Conservation (phyloP, 2,329 filamentous ascomycete genomes). For the Aspergillus pseudonomiae region DNA sequence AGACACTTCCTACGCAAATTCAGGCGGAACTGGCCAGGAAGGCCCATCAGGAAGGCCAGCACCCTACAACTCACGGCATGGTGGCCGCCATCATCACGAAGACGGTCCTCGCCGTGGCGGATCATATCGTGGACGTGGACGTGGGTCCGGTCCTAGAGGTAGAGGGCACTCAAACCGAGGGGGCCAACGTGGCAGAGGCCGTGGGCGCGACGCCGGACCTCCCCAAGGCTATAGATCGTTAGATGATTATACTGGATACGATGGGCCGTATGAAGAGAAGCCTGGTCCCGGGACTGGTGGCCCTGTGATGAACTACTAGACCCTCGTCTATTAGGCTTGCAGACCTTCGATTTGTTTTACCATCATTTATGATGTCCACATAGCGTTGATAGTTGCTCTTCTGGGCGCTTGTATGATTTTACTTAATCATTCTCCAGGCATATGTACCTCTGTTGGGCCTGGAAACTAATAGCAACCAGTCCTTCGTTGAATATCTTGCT, state of each 20-base stretch:
- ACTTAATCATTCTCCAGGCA: not conserved
- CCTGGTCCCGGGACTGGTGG: conserved; percentile 30
- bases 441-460: not conserved
- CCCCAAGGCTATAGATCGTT: conserved; percentile 65
- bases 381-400: not conserved
- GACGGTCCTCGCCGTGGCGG: conserved; percentile 45
- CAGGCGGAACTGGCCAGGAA: conserved; percentile 29
- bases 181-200: conserved; percentile 49
- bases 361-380: not conserved
- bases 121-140: conserved; percentile 36
- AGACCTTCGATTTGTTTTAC: not conserved
- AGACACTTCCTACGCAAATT: conserved; percentile 40
- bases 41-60: conserved; percentile 26
- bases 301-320: conserved; percentile 45
- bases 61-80: conserved; percentile 32
- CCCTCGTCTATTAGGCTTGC: not conserved
- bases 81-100: conserved; percentile 44
- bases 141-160: conserved; percentile 43
- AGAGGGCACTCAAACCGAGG: conserved; percentile 41
- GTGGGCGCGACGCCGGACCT: conserved; percentile 55
- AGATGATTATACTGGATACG: conserved; percentile 57
- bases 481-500: not conserved
- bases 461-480: not conserved
- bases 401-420: not conserved
- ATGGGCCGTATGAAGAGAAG: conserved; percentile 30